Conservation (phyloP, 75 land plant genomes). For the Adiantum capillusveneris region DNA sequence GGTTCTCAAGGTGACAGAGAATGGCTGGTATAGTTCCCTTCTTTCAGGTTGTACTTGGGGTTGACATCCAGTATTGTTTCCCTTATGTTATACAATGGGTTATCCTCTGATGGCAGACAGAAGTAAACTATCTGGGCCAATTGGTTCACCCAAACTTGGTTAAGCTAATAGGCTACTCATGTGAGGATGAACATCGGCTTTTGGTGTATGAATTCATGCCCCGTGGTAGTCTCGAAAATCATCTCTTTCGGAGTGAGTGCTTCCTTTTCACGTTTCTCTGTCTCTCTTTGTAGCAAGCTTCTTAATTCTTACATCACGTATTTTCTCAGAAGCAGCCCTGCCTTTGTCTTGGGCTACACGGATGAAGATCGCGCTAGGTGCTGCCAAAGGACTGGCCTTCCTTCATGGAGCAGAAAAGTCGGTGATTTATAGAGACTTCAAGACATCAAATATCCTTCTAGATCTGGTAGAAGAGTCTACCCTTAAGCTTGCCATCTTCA, state of each 20-base stretch:
- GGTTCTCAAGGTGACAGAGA: constrained; percentile 65
- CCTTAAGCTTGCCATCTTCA: too few relatives aligned
- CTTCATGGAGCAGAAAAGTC: too few relatives aligned
- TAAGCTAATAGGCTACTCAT: constrained; percentile 56
- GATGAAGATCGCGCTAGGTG: constrained; percentile 17
- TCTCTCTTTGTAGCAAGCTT: neutral
- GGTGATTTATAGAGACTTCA: too few relatives aligned
- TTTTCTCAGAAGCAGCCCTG: neutral
- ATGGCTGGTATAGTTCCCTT: constrained; percentile 54
- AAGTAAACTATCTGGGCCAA: constrained; percentile 57
- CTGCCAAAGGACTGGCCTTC: too few relatives aligned
- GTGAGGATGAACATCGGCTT: constrained; percentile 51
- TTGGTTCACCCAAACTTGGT: constrained; percentile 56
- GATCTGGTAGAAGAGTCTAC: too few relatives aligned
- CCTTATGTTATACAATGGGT: neutral
- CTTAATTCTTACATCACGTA: neutral
- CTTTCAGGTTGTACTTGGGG: neutral
- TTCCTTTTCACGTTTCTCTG: neutral
- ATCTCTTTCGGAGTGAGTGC: constrained; percentile 44
- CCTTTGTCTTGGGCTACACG: constrained; percentile 14
- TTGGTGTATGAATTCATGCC: constrained; percentile 70
- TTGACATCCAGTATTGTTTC: neutral
- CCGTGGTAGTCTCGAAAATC: constrained; percentile 60
- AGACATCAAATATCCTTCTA: too few relatives aligned
- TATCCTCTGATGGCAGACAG: constrained; percentile 35